phyloP scores from a whole-genome alignment of 2,329 filamentous ascomycete genomes.

The Zymoseptoria ardabiliae region DNA sequence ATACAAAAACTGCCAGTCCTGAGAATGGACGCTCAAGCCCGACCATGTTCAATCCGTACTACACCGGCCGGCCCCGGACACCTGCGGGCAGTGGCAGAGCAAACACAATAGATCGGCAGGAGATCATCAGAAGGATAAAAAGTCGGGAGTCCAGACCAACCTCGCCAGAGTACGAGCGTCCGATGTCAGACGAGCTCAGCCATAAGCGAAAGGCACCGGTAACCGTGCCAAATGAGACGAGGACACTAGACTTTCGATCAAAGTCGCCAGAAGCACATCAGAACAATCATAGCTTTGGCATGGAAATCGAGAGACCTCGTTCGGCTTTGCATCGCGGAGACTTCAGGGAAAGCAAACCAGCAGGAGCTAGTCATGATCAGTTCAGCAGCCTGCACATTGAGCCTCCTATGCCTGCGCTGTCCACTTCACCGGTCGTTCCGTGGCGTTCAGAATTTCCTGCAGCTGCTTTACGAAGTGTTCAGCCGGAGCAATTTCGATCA shows the following conservation, averaged over 20 bases:
- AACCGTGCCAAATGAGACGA: constrained; percentile 4
- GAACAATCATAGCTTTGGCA: constrained; percentile 26
- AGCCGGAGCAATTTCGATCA: constrained; percentile 9
- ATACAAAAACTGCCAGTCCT: constrained; percentile 12
- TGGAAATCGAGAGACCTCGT: constrained; percentile 69
- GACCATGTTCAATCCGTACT: constrained; percentile 31
- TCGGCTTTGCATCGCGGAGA: constrained; percentile 63
- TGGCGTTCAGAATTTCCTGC: constrained; percentile 47
- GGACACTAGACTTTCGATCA: constrained; percentile 8
- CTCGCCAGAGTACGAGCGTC: constrained; percentile 21
- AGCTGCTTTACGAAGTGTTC: constrained; percentile 26
- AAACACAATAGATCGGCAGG: constrained; percentile 53
- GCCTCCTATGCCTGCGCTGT: constrained; percentile 18
- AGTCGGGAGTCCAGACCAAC: constrained; percentile 30
- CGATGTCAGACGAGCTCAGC: constrained; percentile 15
- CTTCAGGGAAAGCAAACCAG: constrained; percentile 41
- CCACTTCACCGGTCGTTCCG: constrained; percentile 50
- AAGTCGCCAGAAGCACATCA: constrained; percentile 16
- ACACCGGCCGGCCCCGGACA: constrained; percentile 28
- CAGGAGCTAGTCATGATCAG: not conserved
- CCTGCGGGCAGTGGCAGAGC: constrained; percentile 23
- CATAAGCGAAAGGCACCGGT: constrained; percentile 46
- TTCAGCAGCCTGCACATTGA: constrained; percentile 4
- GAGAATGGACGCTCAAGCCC: constrained; percentile 16
- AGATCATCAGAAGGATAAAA: constrained; percentile 80